A percentile compares a stretch with the other conserved stretches of the same genome.
Conservation (phyloP, 257 asterid genomes). For the Solanum piurae region DNA sequence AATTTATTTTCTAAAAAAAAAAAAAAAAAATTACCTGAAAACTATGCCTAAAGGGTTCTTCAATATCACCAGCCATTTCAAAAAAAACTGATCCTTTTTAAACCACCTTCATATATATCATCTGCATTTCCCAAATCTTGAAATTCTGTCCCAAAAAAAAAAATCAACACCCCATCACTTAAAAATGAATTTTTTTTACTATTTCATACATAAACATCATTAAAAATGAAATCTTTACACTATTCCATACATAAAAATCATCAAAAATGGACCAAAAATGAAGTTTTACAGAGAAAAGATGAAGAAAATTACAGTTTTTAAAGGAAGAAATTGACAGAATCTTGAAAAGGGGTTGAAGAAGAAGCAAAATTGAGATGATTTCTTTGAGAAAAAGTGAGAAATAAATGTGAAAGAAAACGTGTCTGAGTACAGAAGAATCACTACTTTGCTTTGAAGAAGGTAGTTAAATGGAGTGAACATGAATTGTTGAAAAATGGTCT, state of each 20-base stretch:
- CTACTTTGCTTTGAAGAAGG: conserved; percentile 41
- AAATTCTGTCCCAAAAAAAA: neutral
- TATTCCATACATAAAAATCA: neutral
- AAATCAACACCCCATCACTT: neutral
- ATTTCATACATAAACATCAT: neutral
- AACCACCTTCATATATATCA: neutral
- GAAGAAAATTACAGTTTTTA: neutral
- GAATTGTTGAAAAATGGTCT: neutral
- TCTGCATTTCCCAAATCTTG: neutral
- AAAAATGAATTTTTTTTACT: neutral
- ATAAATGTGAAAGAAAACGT: conserved; percentile 3
- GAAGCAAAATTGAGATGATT: neutral
- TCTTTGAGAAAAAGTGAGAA: conserved; percentile 1
- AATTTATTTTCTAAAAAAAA: neutral
- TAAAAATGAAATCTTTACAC: neutral
- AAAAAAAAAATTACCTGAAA: conserved; percentile 41
- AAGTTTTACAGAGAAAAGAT: neutral
- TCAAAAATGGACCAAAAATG: neutral
- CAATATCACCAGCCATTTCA: conserved; percentile 67
- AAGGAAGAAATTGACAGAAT: neutral
- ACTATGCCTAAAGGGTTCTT: conserved; percentile 41
- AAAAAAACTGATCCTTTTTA: neutral
- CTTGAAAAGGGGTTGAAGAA: neutral
- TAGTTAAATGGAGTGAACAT: conserved; percentile 17
- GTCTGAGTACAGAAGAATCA: conserved; percentile 15